phyloP scores from a whole-genome alignment of 306 rosid species.

The Cercis canadensis region DNA sequence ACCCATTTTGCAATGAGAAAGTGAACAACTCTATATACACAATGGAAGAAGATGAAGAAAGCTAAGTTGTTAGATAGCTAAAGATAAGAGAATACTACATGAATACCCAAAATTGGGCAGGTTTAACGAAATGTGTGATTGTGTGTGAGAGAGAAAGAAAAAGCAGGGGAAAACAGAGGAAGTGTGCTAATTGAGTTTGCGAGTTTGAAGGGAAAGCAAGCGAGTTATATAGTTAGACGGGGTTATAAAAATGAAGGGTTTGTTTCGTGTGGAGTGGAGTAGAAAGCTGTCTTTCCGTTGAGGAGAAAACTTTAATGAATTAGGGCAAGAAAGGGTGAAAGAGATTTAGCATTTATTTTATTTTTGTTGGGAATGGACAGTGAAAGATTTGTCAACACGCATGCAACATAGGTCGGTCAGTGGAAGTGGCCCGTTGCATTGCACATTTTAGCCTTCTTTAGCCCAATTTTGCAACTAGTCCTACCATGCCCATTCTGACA shows the following conservation, averaged over 20 bases:
- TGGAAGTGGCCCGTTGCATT: slow-evolving; percentile 53
- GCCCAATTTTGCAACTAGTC: slow-evolving; percentile 13
- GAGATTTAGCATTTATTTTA: not conserved
- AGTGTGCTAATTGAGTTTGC: slow-evolving; percentile 8
- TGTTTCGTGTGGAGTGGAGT: slow-evolving; percentile 54
- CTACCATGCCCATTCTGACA: not conserved
- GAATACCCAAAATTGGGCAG: too few species aligned
- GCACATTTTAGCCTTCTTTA: slow-evolving; percentile 26
- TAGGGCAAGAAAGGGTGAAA: slow-evolving; percentile 30
- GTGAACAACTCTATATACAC: too few species aligned
- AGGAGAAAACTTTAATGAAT: slow-evolving; percentile 31
- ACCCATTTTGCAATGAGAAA: slow-evolving; percentile 54
- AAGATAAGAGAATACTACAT: slow-evolving; percentile 4
- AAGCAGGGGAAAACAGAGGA: slow-evolving; percentile 10
- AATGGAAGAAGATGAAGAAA: not conserved
- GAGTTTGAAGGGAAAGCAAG: slow-evolving; percentile 41
- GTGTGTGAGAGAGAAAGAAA: slow-evolving; percentile 29
- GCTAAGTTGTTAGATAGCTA: slow-evolving; percentile 26
- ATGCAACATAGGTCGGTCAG: slow-evolving; percentile 64
- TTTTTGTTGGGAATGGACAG: slow-evolving; percentile 28
- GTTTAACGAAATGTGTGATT: too few species aligned
- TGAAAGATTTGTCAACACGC: slow-evolving; percentile 70
- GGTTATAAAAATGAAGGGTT: slow-evolving; percentile 38
- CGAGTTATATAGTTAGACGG: slow-evolving; percentile 39
- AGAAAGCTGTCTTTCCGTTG: slow-evolving; percentile 42